These are phyloP conservation scores for Limonomyces culmigenus DNA, from an alignment of 1,284 basidiomycete species.

Conservation along the genomic window DNA sequence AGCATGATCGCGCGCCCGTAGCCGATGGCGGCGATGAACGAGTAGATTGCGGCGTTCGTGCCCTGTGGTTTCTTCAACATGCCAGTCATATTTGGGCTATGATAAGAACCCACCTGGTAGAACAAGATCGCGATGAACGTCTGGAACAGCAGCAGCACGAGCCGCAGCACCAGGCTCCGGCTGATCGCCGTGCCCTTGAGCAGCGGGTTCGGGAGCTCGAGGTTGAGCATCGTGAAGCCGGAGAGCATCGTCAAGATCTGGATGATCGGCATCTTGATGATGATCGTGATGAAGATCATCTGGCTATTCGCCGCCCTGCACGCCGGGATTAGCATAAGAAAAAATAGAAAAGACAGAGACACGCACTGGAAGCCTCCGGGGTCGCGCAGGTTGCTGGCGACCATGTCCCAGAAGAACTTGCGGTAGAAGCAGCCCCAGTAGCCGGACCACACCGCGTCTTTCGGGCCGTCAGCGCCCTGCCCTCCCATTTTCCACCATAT, in stretches of 20 bases:
- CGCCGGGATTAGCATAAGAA: conserved; percentile 43
- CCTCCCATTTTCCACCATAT: too few relatives aligned
- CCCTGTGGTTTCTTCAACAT: too few relatives aligned
- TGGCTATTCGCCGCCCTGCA: too few relatives aligned
- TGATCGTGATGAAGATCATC: conserved; percentile 51
- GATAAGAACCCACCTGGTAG: conserved; percentile 64
- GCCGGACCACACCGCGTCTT: conserved; percentile 65
- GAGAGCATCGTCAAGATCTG: conserved; percentile 49
- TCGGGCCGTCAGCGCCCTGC: too few relatives aligned
- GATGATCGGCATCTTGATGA: conserved; percentile 58
- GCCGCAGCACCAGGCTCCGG: conserved; percentile 45
- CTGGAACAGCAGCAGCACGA: conserved; percentile 49
- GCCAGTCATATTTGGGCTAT: too few relatives aligned
- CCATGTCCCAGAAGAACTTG: conserved; percentile 85
- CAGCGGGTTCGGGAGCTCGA: conserved; percentile 51
- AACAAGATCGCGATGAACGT: conserved; percentile 50
- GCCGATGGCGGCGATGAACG: conserved; percentile 45
- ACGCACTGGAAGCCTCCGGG: conserved; percentile 72
- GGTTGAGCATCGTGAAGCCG: conserved; percentile 34
- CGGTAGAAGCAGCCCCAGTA: conserved; percentile 70
- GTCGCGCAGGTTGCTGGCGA: conserved; percentile 49
- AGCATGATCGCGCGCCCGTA: conserved; percentile 45
- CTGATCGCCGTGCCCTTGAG: conserved; percentile 39
- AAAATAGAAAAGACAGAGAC: too few relatives aligned
- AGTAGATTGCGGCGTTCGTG: conserved; percentile 60